Evolutionary conservation across 805 yeast species (phyloP), one percentile per base, ranked within the genome.

Genomic region (Candida schatavii): DNA sequence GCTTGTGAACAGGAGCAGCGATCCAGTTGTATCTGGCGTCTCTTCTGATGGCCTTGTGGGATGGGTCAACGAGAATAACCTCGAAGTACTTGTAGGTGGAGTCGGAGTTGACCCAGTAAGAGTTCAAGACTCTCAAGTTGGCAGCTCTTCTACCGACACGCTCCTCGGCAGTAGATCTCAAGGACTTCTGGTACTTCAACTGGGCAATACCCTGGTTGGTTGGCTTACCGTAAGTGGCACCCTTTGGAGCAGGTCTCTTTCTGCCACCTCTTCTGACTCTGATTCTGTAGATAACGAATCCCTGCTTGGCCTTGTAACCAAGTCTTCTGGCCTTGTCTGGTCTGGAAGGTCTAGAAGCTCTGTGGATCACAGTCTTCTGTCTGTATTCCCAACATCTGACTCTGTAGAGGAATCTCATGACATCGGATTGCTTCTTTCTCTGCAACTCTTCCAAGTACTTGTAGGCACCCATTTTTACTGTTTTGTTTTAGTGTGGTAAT

Each of bases 311-410:
- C 86, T 93, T 93, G 97, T 93, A 93, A 63, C 99, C 99, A 69
- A 93, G 85, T 78, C 96, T 88, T 85, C 99, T 91, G 68, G 99
- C 99, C 93, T 93, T 93, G 79, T 93, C 99, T 76, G 99, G 99
- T 79, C 98, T 90, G 61, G 97, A 85, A 66, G 99, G 99, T 76
- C 91, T 88, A 47, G 95, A 63, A 61, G 97, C 97, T 77, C 99
- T 86, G 97, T 93, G 98, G 77, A 93, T 85, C 61, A 90, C 98
- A 68, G 80, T 84, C 82, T 85, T 84, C 81, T 93, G 99, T 82
- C 99, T 90, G 96, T 89, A 93, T 80, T 93, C 99, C 99, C 99
- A 93, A 81, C 97, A 93, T 88, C 99, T 88, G 83, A 93, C 96
- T 77, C 99, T 86, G 79, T 86, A 87, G 70, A 93, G 81, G 88